Conservation (phyloP, 768 basidiomycete genomes). For the Termitomyces sp. region DNA sequence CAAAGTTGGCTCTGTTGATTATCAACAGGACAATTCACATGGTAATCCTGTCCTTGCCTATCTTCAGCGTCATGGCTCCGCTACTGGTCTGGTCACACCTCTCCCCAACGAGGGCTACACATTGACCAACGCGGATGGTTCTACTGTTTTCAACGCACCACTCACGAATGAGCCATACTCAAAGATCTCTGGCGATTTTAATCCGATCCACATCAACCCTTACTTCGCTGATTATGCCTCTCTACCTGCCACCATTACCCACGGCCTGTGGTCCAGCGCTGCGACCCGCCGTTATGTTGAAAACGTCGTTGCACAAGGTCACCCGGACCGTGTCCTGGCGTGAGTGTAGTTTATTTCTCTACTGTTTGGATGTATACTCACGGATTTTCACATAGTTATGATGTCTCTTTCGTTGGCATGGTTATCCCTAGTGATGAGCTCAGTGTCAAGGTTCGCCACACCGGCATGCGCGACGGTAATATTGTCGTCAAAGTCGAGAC, state of each 20-base stretch:
- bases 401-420: constrained; percentile 97
- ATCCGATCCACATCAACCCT: constrained; percentile 98
- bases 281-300: constrained; percentile 92
- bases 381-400: constrained; percentile 52
- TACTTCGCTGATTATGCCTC: constrained; percentile 95
- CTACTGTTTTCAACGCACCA: constrained; percentile 75
- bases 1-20: constrained; percentile 86
- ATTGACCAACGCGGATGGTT: constrained; percentile 57
- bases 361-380: background rate
- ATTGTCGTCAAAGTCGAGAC: constrained; percentile 90
- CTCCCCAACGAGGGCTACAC: constrained; percentile 87
- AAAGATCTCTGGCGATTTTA: constrained; percentile 94
- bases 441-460: constrained; percentile 82
- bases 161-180: constrained; percentile 96
- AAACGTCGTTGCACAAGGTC: constrained; percentile 89
- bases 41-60: constrained; percentile 95
- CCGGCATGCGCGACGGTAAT: constrained; percentile 90
- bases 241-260: constrained; percentile 95
- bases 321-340: constrained; percentile 87
- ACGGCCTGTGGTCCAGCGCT: constrained; percentile 96
- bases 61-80: constrained; percentile 84
- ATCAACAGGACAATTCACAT: constrained; percentile 80
- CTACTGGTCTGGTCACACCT: constrained; percentile 72
- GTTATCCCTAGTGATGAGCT: constrained; percentile 89
- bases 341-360: constrained; percentile 37